Evolutionary conservation across 2,329 filamentous ascomycete genomes (phyloP).

Genomic region (Fusarium piperis): DNA sequence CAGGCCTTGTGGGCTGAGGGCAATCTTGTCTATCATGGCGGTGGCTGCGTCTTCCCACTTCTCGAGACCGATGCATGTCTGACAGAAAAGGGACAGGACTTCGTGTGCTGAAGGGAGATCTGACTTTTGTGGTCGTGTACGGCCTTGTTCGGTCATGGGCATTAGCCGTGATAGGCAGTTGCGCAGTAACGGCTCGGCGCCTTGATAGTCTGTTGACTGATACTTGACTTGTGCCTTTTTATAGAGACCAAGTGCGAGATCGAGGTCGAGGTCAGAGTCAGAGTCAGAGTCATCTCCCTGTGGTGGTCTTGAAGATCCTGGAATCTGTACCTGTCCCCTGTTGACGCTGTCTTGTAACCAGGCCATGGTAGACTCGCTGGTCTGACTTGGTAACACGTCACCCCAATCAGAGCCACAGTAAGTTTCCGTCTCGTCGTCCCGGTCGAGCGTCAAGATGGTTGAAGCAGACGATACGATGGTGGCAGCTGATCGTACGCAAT

Average conservation of each 20-base stretch:
- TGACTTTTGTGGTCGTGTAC: neutral
- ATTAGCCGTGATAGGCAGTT: neutral
- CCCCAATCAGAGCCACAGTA: neutral
- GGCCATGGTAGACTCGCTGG: neutral
- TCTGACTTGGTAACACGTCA: neutral
- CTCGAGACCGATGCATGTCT: neutral
- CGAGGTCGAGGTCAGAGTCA: neutral
- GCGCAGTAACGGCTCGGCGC: neutral
- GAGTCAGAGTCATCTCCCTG: neutral
- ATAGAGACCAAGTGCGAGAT: neutral
- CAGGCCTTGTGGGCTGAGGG: neutral
- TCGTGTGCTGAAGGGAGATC: neutral
- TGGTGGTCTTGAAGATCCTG: neutral
- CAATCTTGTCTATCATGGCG: neutral
- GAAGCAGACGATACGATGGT: neutral
- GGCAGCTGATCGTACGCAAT: neutral
- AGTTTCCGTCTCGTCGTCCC: neutral
- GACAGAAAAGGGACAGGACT: neutral
- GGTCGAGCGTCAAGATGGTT: neutral
- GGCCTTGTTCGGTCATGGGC: neutral
- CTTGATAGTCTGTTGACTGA: neutral
- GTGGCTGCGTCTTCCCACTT: neutral
- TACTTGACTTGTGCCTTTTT: neutral
- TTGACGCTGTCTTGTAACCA: neutral
- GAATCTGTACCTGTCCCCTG: neutral